These are phyloP conservation scores for Knufia petricola DNA, from an alignment of 2,329 filamentous ascomycete genomes.

Conservation along the genomic window DNA sequence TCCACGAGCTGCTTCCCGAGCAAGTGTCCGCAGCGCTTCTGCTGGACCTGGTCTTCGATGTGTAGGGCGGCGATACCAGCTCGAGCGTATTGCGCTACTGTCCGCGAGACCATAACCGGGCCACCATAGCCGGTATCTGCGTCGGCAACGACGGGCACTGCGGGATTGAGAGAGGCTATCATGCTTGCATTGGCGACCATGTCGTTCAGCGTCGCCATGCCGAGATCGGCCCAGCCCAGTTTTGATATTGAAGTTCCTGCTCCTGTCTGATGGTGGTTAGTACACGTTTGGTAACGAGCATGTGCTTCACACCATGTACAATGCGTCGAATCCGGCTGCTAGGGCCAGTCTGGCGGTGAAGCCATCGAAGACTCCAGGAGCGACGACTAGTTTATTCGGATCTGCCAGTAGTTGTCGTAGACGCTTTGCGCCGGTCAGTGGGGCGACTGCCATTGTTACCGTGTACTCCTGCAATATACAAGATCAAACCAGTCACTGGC, in stretches of 20 bases:
- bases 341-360: slow-evolving; percentile 42
- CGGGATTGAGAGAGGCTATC: slow-evolving; percentile 43
- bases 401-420: slow-evolving; percentile 29
- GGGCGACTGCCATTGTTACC: slow-evolving; percentile 6
- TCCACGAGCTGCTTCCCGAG: slow-evolving; percentile 33
- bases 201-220: slow-evolving; percentile 42
- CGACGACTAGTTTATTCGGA: slow-evolving; percentile 32
- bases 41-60: slow-evolving; percentile 42
- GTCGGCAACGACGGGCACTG: slow-evolving; percentile 44
- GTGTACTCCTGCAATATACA: not conserved
- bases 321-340: slow-evolving; percentile 38
- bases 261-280: slow-evolving; percentile 29
- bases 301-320: slow-evolving; percentile 36
- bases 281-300: not conserved
- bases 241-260: slow-evolving; percentile 42
- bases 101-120: slow-evolving; percentile 40
- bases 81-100: slow-evolving; percentile 41
- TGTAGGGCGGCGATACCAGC: slow-evolving; percentile 48
- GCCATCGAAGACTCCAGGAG: slow-evolving; percentile 44
- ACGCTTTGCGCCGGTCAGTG: slow-evolving; percentile 14
- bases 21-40: slow-evolving; percentile 34
- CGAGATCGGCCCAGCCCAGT: slow-evolving; percentile 42
- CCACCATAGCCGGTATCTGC: slow-evolving; percentile 46
- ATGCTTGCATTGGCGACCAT: slow-evolving; percentile 46
- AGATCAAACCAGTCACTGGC: too few species aligned